phyloP scores from a whole-genome alignment of 2,329 filamentous ascomycete genomes.

The Calonectria pseudoturangicola region DNA sequence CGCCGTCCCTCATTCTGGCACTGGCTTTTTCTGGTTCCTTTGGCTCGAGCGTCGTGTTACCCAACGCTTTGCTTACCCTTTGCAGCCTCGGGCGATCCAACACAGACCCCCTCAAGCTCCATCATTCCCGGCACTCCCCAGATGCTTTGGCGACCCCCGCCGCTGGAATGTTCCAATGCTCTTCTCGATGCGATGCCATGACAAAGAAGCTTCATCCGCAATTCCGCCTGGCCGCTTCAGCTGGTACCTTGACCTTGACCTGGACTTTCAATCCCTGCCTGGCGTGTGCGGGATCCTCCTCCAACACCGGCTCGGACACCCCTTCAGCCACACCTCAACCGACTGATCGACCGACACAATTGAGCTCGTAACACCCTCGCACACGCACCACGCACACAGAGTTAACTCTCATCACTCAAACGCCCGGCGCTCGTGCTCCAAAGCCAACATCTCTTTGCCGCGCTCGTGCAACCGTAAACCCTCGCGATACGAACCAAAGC shows the following conservation, averaged over 20 bases:
- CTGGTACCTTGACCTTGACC: constrained; percentile 20
- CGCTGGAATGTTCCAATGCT: constrained; percentile 35
- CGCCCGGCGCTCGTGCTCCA: constrained; percentile 24
- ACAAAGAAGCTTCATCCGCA: constrained; percentile 28
- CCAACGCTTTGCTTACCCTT: constrained; percentile 22
- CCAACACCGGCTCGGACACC: constrained; percentile 22
- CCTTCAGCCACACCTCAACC: constrained; percentile 21
- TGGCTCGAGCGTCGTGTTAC: constrained; percentile 23
- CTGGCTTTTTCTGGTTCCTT: neutral
- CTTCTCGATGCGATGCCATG: constrained; percentile 13
- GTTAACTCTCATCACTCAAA: constrained; percentile 22
- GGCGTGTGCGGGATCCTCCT: constrained; percentile 12
- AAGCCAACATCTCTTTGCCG: constrained; percentile 10
- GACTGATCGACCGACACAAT: neutral
- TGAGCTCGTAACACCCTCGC: constrained; percentile 12
- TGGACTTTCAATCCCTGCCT: neutral
- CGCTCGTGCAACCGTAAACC: constrained; percentile 31
- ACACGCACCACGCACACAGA: constrained; percentile 9
- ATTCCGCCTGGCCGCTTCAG: constrained; percentile 24
- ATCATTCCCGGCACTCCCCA: constrained; percentile 13
- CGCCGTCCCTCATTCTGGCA: constrained; percentile 22
- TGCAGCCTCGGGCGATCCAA: constrained; percentile 18
- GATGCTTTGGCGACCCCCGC: neutral
- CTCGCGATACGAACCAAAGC: constrained; percentile 30
- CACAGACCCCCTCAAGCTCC: constrained; percentile 12